A percentile compares a stretch with the other conserved stretches of the same genome.
phyloP scores from a whole-genome alignment of 2,329 filamentous ascomycete species.

The Diaporthe helianthi region DNA sequence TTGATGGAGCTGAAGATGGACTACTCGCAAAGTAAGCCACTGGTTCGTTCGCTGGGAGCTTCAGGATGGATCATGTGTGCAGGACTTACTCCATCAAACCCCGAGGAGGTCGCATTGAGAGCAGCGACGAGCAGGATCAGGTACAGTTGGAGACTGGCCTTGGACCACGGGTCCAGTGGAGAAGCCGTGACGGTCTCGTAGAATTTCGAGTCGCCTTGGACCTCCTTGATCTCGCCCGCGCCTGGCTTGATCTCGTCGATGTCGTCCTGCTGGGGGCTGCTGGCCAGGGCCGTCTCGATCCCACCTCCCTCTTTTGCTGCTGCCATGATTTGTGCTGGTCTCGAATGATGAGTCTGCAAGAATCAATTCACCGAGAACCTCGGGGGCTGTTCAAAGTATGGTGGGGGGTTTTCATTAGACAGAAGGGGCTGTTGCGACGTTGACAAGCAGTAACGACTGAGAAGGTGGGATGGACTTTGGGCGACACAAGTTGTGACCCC shows the following conservation, averaged over 20 bases:
- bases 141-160: slow-evolving; percentile 47
- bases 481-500: not conserved
- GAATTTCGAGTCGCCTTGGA: slow-evolving; percentile 42
- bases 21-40: slow-evolving; percentile 19
- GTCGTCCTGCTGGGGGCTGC: slow-evolving; percentile 10
- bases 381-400: no score
- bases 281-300: not conserved
- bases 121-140: slow-evolving; percentile 46
- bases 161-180: slow-evolving; percentile 44
- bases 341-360: no score
- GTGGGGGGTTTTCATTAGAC: no score
- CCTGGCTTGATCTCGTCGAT: slow-evolving; percentile 35
- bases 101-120: slow-evolving; percentile 47
- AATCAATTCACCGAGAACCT: not conserved
- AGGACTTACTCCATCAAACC: slow-evolving; percentile 47
- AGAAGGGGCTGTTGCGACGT: not conserved
- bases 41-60: no score
- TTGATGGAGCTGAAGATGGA: slow-evolving; percentile 45
- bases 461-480: not conserved
- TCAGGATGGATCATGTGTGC: no score
- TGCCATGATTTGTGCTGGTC: not conserved
- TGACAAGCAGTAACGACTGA: not conserved
- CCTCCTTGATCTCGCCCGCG: slow-evolving; percentile 38
- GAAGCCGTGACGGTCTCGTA: slow-evolving; percentile 41
- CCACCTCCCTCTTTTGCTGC: not conserved